Conservation (phyloP, 2,329 filamentous ascomycete genomes). For the Cercospora beticola region DNA sequence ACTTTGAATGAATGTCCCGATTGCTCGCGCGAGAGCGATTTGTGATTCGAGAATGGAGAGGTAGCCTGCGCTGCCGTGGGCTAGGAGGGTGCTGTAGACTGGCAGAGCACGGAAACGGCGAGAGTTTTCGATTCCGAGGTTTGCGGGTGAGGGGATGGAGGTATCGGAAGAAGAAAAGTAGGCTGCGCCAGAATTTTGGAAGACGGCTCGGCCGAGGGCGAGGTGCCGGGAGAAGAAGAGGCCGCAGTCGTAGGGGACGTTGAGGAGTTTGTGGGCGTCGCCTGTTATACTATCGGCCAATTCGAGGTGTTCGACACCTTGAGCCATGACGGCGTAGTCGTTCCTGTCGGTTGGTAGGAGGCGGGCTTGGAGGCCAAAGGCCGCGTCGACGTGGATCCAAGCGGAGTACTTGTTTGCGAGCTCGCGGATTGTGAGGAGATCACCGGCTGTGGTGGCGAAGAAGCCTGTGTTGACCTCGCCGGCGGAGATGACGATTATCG, state of each 20-base stretch:
- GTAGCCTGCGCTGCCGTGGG: slow-evolving; percentile 71
- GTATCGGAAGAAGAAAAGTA: slow-evolving; percentile 59
- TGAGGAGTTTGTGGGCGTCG: slow-evolving; percentile 89
- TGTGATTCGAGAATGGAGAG: slow-evolving; percentile 69
- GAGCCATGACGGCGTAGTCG: slow-evolving; percentile 57
- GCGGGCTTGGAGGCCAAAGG: slow-evolving; percentile 81
- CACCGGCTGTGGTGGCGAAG: slow-evolving; percentile 65
- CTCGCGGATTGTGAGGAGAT: slow-evolving; percentile 62
- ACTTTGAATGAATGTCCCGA: slow-evolving; percentile 63
- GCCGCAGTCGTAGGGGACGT: slow-evolving; percentile 91
- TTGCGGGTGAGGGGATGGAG: slow-evolving; percentile 73
- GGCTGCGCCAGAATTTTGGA: slow-evolving; percentile 80
- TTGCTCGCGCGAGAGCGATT: slow-evolving; percentile 65
- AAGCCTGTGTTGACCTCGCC: slow-evolving; percentile 89
- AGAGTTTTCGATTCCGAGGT: slow-evolving; percentile 88
- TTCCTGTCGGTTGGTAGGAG: slow-evolving; percentile 53
- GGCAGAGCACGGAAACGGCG: slow-evolving; percentile 88
- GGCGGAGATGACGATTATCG: slow-evolving; percentile 76
- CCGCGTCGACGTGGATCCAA: slow-evolving; percentile 91
- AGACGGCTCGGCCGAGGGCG: slow-evolving; percentile 61
- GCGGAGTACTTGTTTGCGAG: slow-evolving; percentile 72
- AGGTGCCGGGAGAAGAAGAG: slow-evolving; percentile 77
- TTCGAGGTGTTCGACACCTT: slow-evolving; percentile 64
- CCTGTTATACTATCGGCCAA: slow-evolving; percentile 83
- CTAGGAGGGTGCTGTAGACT: slow-evolving; percentile 75